phyloP scores from a whole-genome alignment of 2,329 filamentous ascomycete genomes.

The Xylariales sp. region DNA sequence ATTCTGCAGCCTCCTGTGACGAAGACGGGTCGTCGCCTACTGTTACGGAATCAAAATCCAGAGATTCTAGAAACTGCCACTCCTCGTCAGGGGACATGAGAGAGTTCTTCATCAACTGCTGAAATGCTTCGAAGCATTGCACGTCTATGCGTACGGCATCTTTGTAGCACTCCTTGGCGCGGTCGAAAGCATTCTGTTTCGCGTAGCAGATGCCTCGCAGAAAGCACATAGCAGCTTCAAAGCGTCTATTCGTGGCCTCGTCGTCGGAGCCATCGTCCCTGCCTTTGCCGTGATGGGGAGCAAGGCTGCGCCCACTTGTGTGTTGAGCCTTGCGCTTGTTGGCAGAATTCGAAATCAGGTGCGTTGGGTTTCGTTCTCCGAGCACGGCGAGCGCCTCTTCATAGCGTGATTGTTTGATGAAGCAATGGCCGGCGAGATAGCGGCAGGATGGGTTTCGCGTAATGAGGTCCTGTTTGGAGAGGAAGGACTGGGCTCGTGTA shows the following conservation, averaged over 20 bases:
- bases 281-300: conserved; percentile 14
- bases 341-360: conserved; percentile 66
- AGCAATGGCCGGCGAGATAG: conserved; percentile 90
- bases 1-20: conserved; percentile 84
- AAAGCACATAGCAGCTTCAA: conserved; percentile 97
- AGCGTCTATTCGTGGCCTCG: conserved; percentile 71
- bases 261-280: conserved; percentile 46
- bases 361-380: conserved; percentile 89
- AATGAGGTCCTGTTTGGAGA: conserved; percentile 79
- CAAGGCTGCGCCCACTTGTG: conserved; percentile 26
- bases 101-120: conserved; percentile 95
- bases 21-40: conserved; percentile 60
- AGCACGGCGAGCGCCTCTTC: conserved; percentile 84
- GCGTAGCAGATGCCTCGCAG: conserved; percentile 90
- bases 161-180: conserved; percentile 97
- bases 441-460: conserved; percentile 78
- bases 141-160: conserved; percentile 95
- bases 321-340: conserved; percentile 71
- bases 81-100: conserved; percentile 87
- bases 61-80: conserved; percentile 79
- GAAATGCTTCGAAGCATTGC: conserved; percentile 96
- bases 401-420: conserved; percentile 86
- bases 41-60: conserved; percentile 83
- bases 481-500: conserved; percentile 81
- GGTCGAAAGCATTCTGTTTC: conserved; percentile 95